Percentiles rank a stretch among this genome's conserved stretches.
Conservation (phyloP, 2,329 filamentous ascomycete genomes). For the Botryotinia globosa region DNA sequence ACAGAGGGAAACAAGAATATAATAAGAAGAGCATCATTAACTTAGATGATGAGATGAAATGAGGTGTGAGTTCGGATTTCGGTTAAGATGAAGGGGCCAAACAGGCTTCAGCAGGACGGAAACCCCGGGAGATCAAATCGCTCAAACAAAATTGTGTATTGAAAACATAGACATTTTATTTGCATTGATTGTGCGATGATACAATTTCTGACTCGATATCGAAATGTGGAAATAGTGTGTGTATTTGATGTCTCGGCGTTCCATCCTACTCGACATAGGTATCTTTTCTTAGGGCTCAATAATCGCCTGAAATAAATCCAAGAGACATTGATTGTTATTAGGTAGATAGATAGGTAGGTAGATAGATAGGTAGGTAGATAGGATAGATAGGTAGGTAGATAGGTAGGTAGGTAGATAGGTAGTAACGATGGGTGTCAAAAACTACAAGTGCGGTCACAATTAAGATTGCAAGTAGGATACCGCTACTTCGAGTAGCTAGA, state of each 20-base stretch:
- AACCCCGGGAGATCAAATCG: background rate
- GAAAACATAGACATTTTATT: background rate
- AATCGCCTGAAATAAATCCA: background rate
- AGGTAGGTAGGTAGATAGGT: too few relatives aligned
- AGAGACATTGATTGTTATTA: background rate
- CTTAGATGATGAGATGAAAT: background rate
- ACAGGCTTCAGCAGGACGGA: background rate
- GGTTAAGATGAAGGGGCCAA: constrained; percentile 15
- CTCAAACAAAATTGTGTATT: background rate
- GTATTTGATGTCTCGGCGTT: background rate
- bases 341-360: too few relatives aligned
- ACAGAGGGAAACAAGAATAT: background rate
- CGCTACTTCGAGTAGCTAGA: background rate
- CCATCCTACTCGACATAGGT: background rate
- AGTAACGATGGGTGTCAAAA: background rate
- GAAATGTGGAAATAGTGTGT: background rate
- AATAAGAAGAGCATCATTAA: background rate
- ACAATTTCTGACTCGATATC: background rate
- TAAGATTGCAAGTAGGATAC: background rate
- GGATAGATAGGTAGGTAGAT: too few relatives aligned
- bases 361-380: too few relatives aligned
- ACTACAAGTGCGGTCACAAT: background rate
- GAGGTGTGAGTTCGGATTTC: background rate
- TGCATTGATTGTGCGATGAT: background rate
- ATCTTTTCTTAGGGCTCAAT: background rate